Evolutionary conservation across 2,329 filamentous ascomycete genomes (phyloP).

Genomic region (Epichloe amarillans): DNA sequence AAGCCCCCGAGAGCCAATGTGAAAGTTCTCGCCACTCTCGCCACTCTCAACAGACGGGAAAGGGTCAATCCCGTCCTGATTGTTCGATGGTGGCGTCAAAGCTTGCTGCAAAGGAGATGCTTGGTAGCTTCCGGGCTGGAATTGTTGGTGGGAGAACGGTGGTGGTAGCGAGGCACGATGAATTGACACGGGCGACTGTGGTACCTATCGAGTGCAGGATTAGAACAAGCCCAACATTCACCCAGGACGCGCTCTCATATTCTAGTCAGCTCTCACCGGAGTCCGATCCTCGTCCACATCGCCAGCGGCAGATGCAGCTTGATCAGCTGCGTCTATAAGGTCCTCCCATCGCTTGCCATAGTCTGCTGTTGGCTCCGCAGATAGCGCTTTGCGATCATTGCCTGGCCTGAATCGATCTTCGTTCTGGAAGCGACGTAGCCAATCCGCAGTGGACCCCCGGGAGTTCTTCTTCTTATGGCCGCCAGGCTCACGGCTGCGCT

Average conservation of each 20-base stretch:
- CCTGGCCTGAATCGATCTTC: slow-evolving; percentile 50
- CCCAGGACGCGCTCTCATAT: not conserved
- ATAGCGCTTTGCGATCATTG: slow-evolving; percentile 70
- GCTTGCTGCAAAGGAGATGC: slow-evolving; percentile 85
- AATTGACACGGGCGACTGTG: slow-evolving; percentile 51
- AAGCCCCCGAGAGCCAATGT: slow-evolving; percentile 52
- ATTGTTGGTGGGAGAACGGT: slow-evolving; percentile 47
- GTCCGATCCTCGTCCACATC: slow-evolving; percentile 84
- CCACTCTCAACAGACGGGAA: slow-evolving; percentile 83
- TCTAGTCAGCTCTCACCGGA: slow-evolving; percentile 47
- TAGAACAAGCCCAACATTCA: not conserved
- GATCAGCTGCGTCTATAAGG: slow-evolving; percentile 72
- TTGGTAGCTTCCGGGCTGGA: slow-evolving; percentile 56
- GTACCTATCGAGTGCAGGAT: slow-evolving; percentile 33
- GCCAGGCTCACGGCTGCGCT: slow-evolving; percentile 59
- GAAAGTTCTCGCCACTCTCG: slow-evolving; percentile 58
- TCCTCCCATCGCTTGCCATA: slow-evolving; percentile 93
- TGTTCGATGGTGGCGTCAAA: slow-evolving; percentile 67
- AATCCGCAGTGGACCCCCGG: slow-evolving; percentile 51
- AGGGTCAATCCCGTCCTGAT: slow-evolving; percentile 55
- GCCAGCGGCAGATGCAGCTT: slow-evolving; percentile 72
- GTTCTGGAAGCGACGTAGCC: slow-evolving; percentile 45
- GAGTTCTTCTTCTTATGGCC: slow-evolving; percentile 76
- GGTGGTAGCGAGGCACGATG: slow-evolving; percentile 50
- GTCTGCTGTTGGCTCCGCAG: slow-evolving; percentile 68